Percentiles rank a stretch among this genome's conserved stretches.
phyloP scores from a whole-genome alignment of 805 yeast species.

The Zygotorulaspora florentina region DNA sequence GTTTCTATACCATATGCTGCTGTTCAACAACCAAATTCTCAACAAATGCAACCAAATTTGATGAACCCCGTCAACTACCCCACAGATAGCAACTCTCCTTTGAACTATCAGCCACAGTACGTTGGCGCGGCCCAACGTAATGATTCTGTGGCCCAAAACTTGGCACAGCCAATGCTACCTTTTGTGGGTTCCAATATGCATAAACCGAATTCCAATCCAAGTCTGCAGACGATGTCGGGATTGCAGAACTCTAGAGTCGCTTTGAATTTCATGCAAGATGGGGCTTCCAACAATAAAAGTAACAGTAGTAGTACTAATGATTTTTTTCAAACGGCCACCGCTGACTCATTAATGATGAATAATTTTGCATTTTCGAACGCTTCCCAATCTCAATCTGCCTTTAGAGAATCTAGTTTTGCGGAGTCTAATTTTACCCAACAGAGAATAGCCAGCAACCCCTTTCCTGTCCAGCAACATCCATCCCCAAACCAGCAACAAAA shows the following conservation, averaged over 20 bases:
- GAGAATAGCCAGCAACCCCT: conserved; percentile 24
- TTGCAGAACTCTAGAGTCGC: conserved; percentile 3
- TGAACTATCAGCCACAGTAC: conserved; percentile 14
- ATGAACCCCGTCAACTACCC: conserved; percentile 7
- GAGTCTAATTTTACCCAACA: conserved; percentile 14
- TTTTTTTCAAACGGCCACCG: conserved; percentile 13
- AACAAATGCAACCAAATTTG: conserved; percentile 7
- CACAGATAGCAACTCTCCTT: conserved; percentile 10
- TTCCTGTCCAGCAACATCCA: conserved; percentile 14
- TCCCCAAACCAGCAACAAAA: conserved; percentile 9
- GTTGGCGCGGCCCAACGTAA: neutral
- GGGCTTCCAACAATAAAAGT: conserved; percentile 4
- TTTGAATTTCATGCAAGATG: conserved; percentile 9
- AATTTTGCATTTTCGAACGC: conserved; percentile 15
- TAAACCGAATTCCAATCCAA: conserved; percentile 15
- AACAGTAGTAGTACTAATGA: conserved; percentile 16
- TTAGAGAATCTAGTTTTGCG: conserved; percentile 12
- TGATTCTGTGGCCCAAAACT: conserved; percentile 2
- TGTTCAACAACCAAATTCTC: conserved; percentile 13
- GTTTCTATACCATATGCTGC: conserved; percentile 14
- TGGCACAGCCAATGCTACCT: conserved; percentile 9
- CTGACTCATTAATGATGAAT: conserved; percentile 13
- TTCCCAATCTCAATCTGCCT: conserved; percentile 14
- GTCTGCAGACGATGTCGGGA: conserved; percentile 5
- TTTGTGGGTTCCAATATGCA: conserved; percentile 10